Conservation (phyloP, 768 basidiomycete genomes). For the Chalciporus pseudorubinellus region DNA sequence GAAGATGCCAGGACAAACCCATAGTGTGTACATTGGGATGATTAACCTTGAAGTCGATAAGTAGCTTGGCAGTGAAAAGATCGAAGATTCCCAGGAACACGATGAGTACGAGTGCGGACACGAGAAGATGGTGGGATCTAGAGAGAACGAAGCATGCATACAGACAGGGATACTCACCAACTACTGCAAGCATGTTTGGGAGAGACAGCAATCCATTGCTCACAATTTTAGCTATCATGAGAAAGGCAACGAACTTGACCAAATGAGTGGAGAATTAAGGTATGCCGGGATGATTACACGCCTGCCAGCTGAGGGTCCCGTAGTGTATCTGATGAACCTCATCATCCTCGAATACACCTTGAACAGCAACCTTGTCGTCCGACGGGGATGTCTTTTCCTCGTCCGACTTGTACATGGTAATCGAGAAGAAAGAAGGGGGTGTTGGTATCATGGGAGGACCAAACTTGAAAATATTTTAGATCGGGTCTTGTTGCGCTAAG, state of each 20-base stretch:
- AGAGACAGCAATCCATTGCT: conserved; percentile 56
- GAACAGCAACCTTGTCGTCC: background rate
- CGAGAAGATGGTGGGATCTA: conserved; percentile 29
- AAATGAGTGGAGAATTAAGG: background rate
- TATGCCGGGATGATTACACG: conserved; percentile 10
- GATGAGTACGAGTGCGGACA: conserved; percentile 51
- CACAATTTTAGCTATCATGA: conserved; percentile 60
- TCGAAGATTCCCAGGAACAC: conserved; percentile 51
- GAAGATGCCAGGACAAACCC: too few relatives aligned
- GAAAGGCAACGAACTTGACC: conserved; percentile 42
- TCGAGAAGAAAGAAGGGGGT: background rate
- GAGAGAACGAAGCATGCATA: background rate
- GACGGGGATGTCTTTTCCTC: conserved; percentile 3
- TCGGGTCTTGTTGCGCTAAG: too few relatives aligned
- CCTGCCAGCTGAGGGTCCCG: conserved; percentile 54
- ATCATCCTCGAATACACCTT: conserved; percentile 42
- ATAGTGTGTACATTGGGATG: conserved; percentile 55
- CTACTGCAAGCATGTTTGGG: conserved; percentile 49
- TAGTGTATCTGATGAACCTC: conserved; percentile 47
- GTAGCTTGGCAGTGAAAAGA: conserved; percentile 49
- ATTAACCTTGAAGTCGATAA: conserved; percentile 57
- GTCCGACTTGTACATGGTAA: conserved; percentile 1
- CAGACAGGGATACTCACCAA: conserved; percentile 35
- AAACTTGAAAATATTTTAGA: too few relatives aligned
- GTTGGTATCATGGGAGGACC: background rate